Base-by-base conservation (phyloP, 2,329 filamentous ascomycete genomes). In the Rosellinia necatrix region DNA sequence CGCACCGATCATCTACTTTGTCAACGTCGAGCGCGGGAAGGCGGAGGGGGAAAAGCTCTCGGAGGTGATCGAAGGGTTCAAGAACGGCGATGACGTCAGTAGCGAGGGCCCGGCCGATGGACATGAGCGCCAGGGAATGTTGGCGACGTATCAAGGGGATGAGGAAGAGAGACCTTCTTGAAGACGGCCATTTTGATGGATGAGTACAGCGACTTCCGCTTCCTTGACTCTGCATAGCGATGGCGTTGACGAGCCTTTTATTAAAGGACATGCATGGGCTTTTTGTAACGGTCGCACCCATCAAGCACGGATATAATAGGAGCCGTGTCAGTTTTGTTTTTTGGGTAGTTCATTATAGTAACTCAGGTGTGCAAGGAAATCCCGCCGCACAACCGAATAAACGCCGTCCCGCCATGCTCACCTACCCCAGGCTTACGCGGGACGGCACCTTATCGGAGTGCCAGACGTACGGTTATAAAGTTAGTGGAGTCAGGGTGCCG, bases 11-110 rank as follows among this genome's bases (percentile, higher is more conserved):
- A 90, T 97, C 73, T 88, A 87, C 69, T 83, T 91, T 51, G 90
- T 99, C 30, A 81, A 97, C 71, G 90, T 96, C 8, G 90, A 96
- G 49, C 80, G 90, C 32, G 90, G 90, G 9, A 90, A 85, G 73
- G 74, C 76, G 41, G 88, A 91, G 67, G 89, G 87, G 1, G 78
- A 81, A 63, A 82, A 78, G 64, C 75, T 92, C 53, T 86, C 87
- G 0, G 79, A 82, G 55, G 69, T 80, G 6, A 83, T 87, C 46
- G 81, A 85, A 55, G 81, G 79, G 0, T 78, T 81, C 49, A 79
- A 77, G 62, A 63, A 54, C 12, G 53, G 37, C 6, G 68, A 68
- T 24, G 61, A 64, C 19, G 53, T 32, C 12, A 49, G 65, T 29
- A 58, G 59, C 4, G 51, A 62, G 15, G 60, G 58, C 22, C 44